Conservation (phyloP, 495 filamentous ascomycete genomes). For the Xylaria castorea region DNA sequence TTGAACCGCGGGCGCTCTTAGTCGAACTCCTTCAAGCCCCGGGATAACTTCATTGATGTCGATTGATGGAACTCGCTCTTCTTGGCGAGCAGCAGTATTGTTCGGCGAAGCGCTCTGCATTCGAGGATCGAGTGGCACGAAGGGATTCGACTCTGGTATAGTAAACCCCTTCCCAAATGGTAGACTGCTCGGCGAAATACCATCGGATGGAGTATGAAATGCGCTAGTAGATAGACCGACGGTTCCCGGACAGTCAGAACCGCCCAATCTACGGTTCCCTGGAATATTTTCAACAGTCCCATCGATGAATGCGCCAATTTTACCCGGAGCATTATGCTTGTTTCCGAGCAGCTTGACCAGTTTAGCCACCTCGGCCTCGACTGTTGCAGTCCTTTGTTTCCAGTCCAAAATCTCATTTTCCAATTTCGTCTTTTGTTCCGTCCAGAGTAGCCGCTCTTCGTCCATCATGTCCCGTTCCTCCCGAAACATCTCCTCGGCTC, state of each 20-base stretch:
- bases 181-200: constrained; percentile 26
- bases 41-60: constrained; percentile 55
- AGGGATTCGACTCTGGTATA: constrained; percentile 42
- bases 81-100: constrained; percentile 25
- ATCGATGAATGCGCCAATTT: constrained; percentile 16
- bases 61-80: constrained; percentile 45
- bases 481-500: constrained; percentile 54
- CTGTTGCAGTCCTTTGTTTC: constrained; percentile 37
- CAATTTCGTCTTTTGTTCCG: constrained; percentile 44
- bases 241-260: constrained; percentile 28
- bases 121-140: constrained; percentile 41
- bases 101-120: constrained; percentile 37
- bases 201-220: constrained; percentile 29
- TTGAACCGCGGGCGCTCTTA: constrained; percentile 49
- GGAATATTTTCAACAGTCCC: constrained; percentile 24
- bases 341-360: constrained; percentile 25
- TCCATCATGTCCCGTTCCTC: constrained; percentile 55
- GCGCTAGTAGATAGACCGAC: constrained; percentile 25
- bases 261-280: constrained; percentile 34
- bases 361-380: constrained; percentile 32
- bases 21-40: constrained; percentile 52
- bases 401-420: constrained; percentile 36
- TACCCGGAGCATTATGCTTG: constrained; percentile 10
- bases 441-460: constrained; percentile 50
- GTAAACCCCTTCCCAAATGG: constrained; percentile 26